Evolutionary conservation across 495 filamentous ascomycete genomes (phyloP), one percentile per base, ranked within the genome.

Genomic region (Aspergillus egyptiacus): DNA sequence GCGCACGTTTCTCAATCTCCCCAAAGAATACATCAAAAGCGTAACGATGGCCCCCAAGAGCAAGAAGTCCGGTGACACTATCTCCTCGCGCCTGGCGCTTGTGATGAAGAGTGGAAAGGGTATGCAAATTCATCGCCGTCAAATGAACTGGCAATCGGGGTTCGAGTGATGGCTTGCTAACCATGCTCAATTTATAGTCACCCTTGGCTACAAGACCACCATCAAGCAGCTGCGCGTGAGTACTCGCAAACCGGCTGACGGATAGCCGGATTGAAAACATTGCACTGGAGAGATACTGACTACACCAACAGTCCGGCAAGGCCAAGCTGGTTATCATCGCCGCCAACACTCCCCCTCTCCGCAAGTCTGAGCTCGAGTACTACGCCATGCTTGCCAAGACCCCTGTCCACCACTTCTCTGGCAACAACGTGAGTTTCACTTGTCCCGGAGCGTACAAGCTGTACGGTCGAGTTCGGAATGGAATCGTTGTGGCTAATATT

Each of bases 41-140:
- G 73, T 68, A 76, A 71, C 68, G 71, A 91, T 91, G 91, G 87
- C 89, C 69, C 86, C 87, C 67, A 95, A 96, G 84, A 95, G 74
- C 70, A 93, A 91, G 83, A 93, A 91, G 76, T 82, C 86, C 64
- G 82, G 86, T 63, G 89, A 96, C 79, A 85, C 77, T 78, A 88
- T 91, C 78, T 88, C 87, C 77, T 83, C 83, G 68, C 85, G 86
- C 70, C 77, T 93, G 56, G 87, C 87, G 64, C 82, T 96, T 71
- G 91, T 96, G 52, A 93, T 96, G 86, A 96, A 95, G 81, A 87
- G 83, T 51, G 91, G 90, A 60, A 95, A 95, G 76, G 84, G 80
- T 86, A 70, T 46, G 75, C 52, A 15, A 17, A 46, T 38, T 37
- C 10, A 33, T 9, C 6, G 6, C 3, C 18, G 2, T n/a, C 22